These are phyloP conservation scores for Claviceps paspali DNA, from an alignment of 2,329 filamentous ascomycete genomes.

Conservation along the genomic window DNA sequence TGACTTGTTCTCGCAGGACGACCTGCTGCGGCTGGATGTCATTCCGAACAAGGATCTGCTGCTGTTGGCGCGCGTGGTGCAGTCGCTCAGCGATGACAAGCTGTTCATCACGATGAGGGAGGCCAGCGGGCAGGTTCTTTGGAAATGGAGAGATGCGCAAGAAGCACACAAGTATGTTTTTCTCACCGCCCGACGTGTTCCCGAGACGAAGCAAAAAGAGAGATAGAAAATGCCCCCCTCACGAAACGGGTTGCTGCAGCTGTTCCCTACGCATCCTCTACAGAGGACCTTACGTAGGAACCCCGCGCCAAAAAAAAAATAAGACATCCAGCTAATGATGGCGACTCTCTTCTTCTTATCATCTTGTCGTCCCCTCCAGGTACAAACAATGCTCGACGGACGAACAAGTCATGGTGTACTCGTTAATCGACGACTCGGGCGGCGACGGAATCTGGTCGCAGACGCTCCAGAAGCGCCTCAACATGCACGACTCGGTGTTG, in stretches of 20 bases:
- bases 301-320: not conserved
- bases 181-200: too few species aligned
- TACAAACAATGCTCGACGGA: slow-evolving; percentile 48
- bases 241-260: too few species aligned
- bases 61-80: slow-evolving; percentile 39
- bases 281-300: too few species aligned
- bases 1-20: slow-evolving; percentile 41
- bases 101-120: slow-evolving; percentile 35
- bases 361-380: slow-evolving; percentile 17
- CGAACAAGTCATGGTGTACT: slow-evolving; percentile 74
- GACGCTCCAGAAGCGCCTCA: slow-evolving; percentile 62
- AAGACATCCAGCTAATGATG: too few species aligned
- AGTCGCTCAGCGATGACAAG: slow-evolving; percentile 43
- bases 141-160: slow-evolving; percentile 42
- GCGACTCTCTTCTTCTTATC: too few species aligned
- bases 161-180: slow-evolving; percentile 47
- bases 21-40: slow-evolving; percentile 40
- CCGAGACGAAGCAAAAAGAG: not conserved
- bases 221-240: too few species aligned
- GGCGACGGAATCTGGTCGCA: slow-evolving; percentile 84
- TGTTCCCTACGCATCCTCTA: too few species aligned
- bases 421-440: slow-evolving; percentile 73
- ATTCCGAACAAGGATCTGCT: slow-evolving; percentile 40
- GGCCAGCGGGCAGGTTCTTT: slow-evolving; percentile 26
- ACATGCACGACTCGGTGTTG: slow-evolving; percentile 71